These are phyloP conservation scores for Selaginella tamariscina DNA, from an alignment of 75 land plant genomes.

Conservation along the genomic window DNA sequence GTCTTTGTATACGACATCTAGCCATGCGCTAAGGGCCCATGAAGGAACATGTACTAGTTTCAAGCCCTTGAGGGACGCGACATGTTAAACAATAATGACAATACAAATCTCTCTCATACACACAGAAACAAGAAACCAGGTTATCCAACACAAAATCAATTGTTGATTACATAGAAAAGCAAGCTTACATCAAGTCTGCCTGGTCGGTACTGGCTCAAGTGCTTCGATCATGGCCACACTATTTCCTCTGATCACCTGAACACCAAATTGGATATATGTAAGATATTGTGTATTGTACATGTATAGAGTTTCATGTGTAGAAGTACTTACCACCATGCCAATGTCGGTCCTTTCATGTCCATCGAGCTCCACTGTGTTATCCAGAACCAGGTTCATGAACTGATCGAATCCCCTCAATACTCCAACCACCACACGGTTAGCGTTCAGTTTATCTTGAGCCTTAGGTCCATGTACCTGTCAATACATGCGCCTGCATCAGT, in stretches of 20 bases:
- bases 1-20: no score
- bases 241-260: neutral
- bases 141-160: no score
- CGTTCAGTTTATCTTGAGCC: slow-evolving; percentile 78
- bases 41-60: no score
- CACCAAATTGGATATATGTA: neutral
- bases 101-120: no score
- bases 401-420: slow-evolving; percentile 87
- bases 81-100: no score
- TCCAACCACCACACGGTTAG: slow-evolving; percentile 72
- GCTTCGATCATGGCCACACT: neutral
- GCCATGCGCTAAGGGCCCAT: no score
- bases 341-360: slow-evolving; percentile 82
- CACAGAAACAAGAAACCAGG: no score
- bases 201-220: neutral
- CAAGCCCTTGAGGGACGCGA: no score
- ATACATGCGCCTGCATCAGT: no score
- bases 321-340: slow-evolving; percentile 79
- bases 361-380: slow-evolving; percentile 74
- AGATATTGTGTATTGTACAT: neutral
- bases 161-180: no score
- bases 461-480: slow-evolving; percentile 83
- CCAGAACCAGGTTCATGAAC: slow-evolving; percentile 90
- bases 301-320: neutral
- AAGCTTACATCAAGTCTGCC: no score